A percentile compares a stretch with the other conserved stretches of the same genome.
Conservation (phyloP, 2,329 filamentous ascomycete species). For the Pleomassaria siparia region DNA sequence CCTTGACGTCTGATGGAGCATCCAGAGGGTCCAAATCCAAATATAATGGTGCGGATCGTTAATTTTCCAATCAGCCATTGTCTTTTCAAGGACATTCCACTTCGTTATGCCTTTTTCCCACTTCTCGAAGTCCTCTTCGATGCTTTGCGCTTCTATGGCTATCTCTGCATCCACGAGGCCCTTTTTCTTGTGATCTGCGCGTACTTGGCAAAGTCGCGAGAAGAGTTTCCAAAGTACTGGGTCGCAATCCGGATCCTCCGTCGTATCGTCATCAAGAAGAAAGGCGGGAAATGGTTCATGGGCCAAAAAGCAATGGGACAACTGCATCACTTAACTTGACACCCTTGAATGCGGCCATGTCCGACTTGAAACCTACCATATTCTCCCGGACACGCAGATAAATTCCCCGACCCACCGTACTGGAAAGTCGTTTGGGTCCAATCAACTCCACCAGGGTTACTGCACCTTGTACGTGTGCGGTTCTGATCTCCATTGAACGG, state of each 20-base stretch:
- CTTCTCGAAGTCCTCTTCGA: conserved; percentile 5
- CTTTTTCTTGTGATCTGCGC: conserved; percentile 10
- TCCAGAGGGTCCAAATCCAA: conserved; percentile 14
- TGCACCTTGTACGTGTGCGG: conserved; percentile 19
- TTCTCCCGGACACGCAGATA: conserved; percentile 14
- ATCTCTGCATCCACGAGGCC: conserved; percentile 12
- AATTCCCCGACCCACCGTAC: conserved; percentile 11
- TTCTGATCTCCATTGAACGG: conserved; percentile 9
- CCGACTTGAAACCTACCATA: conserved; percentile 6
- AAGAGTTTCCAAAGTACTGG: conserved; percentile 12
- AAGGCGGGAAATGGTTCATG: conserved; percentile 13
- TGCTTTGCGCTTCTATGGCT: conserved; percentile 7
- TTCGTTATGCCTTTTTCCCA: conserved; percentile 6
- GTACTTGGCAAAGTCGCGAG: conserved; percentile 11
- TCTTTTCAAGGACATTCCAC: conserved; percentile 5
- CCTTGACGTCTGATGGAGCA: conserved; percentile 8
- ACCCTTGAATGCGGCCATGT: no score
- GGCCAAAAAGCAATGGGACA: conserved; percentile 12
- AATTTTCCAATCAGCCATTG: background rate
- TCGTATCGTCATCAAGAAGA: conserved; percentile 10
- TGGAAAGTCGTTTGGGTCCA: conserved; percentile 10
- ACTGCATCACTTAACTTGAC: conserved; percentile 8
- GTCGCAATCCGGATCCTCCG: conserved; percentile 10
- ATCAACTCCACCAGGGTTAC: conserved; percentile 10
- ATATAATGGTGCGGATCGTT: conserved; percentile 8